Base-by-base conservation (phyloP, 2,329 filamentous ascomycete genomes). In the Cladophialophora bantiana region DNA sequence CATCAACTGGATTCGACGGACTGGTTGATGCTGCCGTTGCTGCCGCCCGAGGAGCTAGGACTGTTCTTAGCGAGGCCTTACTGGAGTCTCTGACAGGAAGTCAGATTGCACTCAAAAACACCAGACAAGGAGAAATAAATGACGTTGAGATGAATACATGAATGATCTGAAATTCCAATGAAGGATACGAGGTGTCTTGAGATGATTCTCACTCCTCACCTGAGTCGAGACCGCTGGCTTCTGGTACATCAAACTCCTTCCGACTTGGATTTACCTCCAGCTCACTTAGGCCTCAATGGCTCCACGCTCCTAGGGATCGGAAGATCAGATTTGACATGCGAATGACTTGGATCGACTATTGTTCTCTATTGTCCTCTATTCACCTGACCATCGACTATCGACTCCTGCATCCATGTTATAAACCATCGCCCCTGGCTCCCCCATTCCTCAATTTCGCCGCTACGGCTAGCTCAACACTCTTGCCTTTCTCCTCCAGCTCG, bases 21-120 rank as follows among this genome's bases (percentile, higher is more conserved):
- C 26, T 91, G 59, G 81, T 89, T 36, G 87, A 90, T 72, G 84
- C 84, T 67, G 88, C 89, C 59, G 86, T 89, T 35, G 84, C 86
- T 74, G 87, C 88, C 38, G 88, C 89, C 52, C 77, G 83, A 18
- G 84, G 86, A 48, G 83, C 85, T 38, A 81, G 89, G 67, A 79
- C 83, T 2, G 88, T 90, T 48, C 79, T 90, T 58, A 83, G 83
- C 59, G 86, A 88, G 63, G 87, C 88, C 61, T 80, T 90, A 15
- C 84, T 83, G 63, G 88, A 90, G 72, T 83, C 84, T 53, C 80
- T 69, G n/a, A 61, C 38, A 36, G 38, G 35, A 45, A 48, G n/a
- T 50, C 64, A 64, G 26, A 31, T 56, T 7, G 26, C 31, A 36
- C 38, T 52, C 38, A 66, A 65, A 45, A 57, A 70, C 35, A 7